phyloP scores from a whole-genome alignment of 768 basidiomycete species.

The Lactarius tabidus region DNA sequence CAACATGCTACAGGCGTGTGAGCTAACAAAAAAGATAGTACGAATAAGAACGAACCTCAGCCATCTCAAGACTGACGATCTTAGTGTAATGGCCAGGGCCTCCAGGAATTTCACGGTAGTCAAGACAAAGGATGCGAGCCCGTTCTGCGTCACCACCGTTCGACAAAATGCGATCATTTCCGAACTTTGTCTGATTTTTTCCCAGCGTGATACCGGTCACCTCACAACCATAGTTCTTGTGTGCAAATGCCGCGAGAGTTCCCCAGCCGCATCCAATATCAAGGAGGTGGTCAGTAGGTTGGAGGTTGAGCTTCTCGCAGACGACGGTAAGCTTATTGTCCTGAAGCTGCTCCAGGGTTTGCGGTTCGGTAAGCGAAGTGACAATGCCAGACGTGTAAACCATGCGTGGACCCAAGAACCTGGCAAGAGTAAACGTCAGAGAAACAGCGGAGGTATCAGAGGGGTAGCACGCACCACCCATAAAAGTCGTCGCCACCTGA shows the following conservation, averaged over 20 bases:
- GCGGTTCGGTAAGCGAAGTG: conserved; percentile 58
- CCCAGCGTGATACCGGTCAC: conserved; percentile 93
- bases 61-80: conserved; percentile 97
- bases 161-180: conserved; percentile 76
- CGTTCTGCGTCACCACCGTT: conserved; percentile 59
- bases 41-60: conserved; percentile 56
- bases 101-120: conserved; percentile 87
- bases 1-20: conserved; percentile 68
- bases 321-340: conserved; percentile 97
- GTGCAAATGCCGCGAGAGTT: conserved; percentile 88
- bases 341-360: conserved; percentile 91
- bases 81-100: conserved; percentile 77
- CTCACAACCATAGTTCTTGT: conserved; percentile 96
- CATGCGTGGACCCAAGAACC: conserved; percentile 96
- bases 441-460: not conserved
- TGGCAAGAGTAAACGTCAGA: conserved; percentile 28
- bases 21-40: not conserved
- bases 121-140: conserved; percentile 88
- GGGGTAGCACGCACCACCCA: conserved; percentile 52
- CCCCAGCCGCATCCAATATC: conserved; percentile 97
- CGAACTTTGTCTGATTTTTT: conserved; percentile 88
- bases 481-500: conserved; percentile 94
- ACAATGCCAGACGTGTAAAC: conserved; percentile 96
- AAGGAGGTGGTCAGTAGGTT: conserved; percentile 79
- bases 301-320: conserved; percentile 88